phyloP scores from a whole-genome alignment of 805 yeast genomes.

The Cyberlindnera sargentensis region DNA sequence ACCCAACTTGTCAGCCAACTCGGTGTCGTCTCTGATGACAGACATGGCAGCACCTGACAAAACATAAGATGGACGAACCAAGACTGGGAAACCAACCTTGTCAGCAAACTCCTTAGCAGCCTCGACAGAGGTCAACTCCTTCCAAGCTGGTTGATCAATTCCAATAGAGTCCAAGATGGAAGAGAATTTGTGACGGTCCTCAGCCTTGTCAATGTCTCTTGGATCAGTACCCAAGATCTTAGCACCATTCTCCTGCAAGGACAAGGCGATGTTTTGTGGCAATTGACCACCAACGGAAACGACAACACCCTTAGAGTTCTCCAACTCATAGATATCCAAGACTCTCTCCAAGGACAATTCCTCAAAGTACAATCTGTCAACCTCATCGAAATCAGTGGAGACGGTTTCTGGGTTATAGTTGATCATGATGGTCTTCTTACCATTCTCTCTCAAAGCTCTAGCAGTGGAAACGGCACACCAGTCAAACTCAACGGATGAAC shows the following conservation, averaged over 20 bases:
- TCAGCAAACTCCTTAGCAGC: conserved; percentile 85
- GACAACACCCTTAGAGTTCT: conserved; percentile 82
- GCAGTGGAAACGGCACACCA: conserved; percentile 99
- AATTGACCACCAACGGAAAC: conserved; percentile 97
- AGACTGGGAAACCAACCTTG: conserved; percentile 87
- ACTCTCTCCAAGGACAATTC: conserved; percentile 94
- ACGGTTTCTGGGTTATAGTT: conserved; percentile 99
- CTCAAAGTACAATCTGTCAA: conserved; percentile 93
- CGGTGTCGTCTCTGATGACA: conserved; percentile 72
- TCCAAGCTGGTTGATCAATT: conserved; percentile 97
- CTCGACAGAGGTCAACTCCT: conserved; percentile 78
- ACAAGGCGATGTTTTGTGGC: conserved; percentile 93
- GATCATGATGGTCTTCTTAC: conserved; percentile 89
- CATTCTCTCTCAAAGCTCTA: conserved; percentile 81
- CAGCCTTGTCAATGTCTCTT: conserved; percentile 92
- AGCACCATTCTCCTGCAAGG: conserved; percentile 74
- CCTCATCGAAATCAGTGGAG: conserved; percentile 97
- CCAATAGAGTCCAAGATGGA: conserved; percentile 87
- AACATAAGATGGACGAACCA: conserved; percentile 96
- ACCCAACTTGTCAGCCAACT: conserved; percentile 73
- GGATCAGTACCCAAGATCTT: conserved; percentile 92
- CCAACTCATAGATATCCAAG: conserved; percentile 93
- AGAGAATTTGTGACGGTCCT: conserved; percentile 97
- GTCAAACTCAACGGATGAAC: conserved; percentile 97
- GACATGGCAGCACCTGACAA: conserved; percentile 99